phyloP scores from a whole-genome alignment of 352 stramenopile genomes.

The Chrysophaeum taylorii region DNA sequence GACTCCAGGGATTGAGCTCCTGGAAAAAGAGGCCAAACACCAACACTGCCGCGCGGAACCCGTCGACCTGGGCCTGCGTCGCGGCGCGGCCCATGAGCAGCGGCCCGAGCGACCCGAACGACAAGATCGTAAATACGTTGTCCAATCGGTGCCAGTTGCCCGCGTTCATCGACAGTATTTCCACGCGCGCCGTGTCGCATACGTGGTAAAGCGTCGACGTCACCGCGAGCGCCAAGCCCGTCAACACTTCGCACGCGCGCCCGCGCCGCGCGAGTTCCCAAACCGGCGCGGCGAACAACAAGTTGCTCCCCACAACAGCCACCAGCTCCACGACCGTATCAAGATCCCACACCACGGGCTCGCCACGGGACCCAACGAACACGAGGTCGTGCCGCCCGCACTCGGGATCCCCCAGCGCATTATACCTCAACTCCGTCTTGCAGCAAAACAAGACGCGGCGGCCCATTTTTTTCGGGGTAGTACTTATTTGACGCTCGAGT shows the following conservation, averaged over 20 bases:
- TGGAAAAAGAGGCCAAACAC: constrained; percentile 17
- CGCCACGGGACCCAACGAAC: neutral
- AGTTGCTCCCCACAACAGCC: neutral
- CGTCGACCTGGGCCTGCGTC: neutral
- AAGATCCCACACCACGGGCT: neutral
- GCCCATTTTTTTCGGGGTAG: no score
- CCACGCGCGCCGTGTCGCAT: neutral
- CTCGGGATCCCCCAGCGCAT: neutral
- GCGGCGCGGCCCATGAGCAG: constrained; percentile 11
- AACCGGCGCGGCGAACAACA: neutral
- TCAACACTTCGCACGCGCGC: neutral
- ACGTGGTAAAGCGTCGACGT: neutral
- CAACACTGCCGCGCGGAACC: neutral
- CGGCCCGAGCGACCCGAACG: neutral
- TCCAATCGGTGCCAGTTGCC: constrained; percentile 25
- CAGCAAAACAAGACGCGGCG: neutral
- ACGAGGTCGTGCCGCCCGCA: neutral
- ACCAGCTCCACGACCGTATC: neutral
- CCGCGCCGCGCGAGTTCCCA: neutral
- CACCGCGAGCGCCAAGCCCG: neutral
- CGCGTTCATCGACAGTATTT: constrained; percentile 9
- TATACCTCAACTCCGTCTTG: neutral
- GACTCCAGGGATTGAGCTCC: constrained; percentile 19
- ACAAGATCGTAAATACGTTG: constrained; percentile 22
- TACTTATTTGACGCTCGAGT: no score